Evolutionary conservation across 208 protist genomes (phyloP), one percentile per base, ranked within the genome.

Genomic region (Herpetomonas muscarum): DNA sequence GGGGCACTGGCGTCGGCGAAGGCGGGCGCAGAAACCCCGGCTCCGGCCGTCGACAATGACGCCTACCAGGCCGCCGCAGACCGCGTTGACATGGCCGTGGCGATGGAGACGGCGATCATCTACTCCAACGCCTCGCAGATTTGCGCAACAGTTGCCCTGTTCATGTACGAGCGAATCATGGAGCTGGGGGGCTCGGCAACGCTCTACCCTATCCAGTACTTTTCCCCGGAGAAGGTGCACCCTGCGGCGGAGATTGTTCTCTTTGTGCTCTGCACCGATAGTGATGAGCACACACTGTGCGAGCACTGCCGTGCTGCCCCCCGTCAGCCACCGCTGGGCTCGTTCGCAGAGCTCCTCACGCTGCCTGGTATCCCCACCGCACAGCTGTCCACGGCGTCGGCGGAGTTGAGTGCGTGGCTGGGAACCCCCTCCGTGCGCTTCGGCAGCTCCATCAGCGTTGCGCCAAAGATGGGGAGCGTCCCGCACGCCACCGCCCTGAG

Each of bases 131-230:
- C 67, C 3, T 74, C 67, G 19, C 58, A 61, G 41, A 41, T 79
- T 6, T 84, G 76, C 57, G 52, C 68, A 1, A 45, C 51, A 1
- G 30, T 67, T 6, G 77, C 77, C 22, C 60, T 78, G 17, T 81
- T 79, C 41, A 28, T 85, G 2, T 71, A 61, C 24, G 77, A 85
- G 60, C 68, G 74, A 5, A 63, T 85, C 13, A 48, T 64, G 0
- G 77, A 85, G 37, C 62, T 81, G 1, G 77, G 77, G 13, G 77
- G 77, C 24, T 56, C 62, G 46, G 68, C 61, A 13, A 58, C 70
- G 34, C 32, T 84, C 10, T 79, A 74, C 61, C 76, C 76, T 1
- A 64, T 77, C 3, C 64, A 84, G 44, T 74, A 74, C 49, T 70
- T 84, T 34, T 25, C 39, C 41, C 59, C 65, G 15, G 17, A 25